A percentile compares a stretch with the other conserved stretches of the same genome.
Evolutionary conservation across 2,329 filamentous ascomycete species (phyloP).

Genomic region (Rosellinia necatrix): DNA sequence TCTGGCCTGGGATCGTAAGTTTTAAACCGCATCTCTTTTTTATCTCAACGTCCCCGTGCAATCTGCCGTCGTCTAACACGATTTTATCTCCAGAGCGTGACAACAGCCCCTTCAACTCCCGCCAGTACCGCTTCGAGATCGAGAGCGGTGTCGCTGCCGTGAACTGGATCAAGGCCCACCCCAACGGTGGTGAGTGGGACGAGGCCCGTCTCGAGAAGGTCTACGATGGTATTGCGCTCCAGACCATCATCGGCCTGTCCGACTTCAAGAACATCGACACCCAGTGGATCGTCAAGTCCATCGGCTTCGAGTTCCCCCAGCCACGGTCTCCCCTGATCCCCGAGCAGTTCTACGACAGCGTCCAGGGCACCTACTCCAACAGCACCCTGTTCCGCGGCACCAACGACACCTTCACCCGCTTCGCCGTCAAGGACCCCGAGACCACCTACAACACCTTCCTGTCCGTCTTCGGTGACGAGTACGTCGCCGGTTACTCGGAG

Average conservation of each 20-base stretch:
- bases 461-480: slow-evolving; percentile 22
- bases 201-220: slow-evolving; percentile 25
- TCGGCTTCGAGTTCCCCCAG: slow-evolving; percentile 29
- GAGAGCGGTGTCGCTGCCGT: slow-evolving; percentile 25
- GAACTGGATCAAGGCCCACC: slow-evolving; percentile 27
- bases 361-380: slow-evolving; percentile 30
- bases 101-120: slow-evolving; percentile 24
- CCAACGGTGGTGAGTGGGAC: slow-evolving; percentile 18
- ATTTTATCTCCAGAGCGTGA: slow-evolving; percentile 21
- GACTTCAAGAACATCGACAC: slow-evolving; percentile 31
- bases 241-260: slow-evolving; percentile 23
- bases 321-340: slow-evolving; percentile 26
- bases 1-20: slow-evolving; percentile 30
- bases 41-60: too few species aligned
- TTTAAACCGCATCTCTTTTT: too few species aligned
- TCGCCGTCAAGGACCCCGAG: slow-evolving; percentile 24
- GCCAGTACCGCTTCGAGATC: slow-evolving; percentile 27
- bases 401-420: slow-evolving; percentile 31
- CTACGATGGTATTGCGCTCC: slow-evolving; percentile 28
- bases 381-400: slow-evolving; percentile 28
- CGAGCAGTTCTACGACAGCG: slow-evolving; percentile 24
- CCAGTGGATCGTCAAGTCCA: slow-evolving; percentile 29
- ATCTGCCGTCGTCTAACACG: too few species aligned
- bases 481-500: slow-evolving; percentile 25
- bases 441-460: slow-evolving; percentile 30